Conservation (phyloP, 1,284 basidiomycete genomes). For the Apiotrichum akiyoshidainum region DNA sequence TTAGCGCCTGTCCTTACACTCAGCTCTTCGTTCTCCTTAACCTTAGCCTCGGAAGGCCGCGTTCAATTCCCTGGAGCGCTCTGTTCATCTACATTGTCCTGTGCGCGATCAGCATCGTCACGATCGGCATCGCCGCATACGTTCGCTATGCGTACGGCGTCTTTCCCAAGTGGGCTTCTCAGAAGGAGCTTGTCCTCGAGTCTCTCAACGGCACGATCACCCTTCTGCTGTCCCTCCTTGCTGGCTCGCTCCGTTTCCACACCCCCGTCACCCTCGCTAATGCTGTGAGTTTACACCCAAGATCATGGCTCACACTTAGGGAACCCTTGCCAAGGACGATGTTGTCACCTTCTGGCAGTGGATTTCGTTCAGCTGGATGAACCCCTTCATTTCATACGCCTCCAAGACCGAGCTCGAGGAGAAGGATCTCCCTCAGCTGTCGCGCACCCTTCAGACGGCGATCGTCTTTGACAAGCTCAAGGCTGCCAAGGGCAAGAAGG, state of each 20-base stretch:
- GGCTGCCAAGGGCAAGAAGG: constrained; percentile 41
- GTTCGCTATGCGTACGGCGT: constrained; percentile 21
- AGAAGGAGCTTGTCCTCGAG: constrained; percentile 27
- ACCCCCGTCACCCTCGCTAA: constrained; percentile 32
- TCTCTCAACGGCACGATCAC: constrained; percentile 23
- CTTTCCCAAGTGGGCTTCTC: constrained; percentile 35
- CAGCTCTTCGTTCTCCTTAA: constrained; percentile 5
- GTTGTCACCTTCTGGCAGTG: constrained; percentile 71
- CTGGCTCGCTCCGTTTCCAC: constrained; percentile 35
- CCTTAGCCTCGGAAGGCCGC: constrained; percentile 20
- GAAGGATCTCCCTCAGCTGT: constrained; percentile 67
- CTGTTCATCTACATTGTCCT: constrained; percentile 34
- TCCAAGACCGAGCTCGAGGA: constrained; percentile 63
- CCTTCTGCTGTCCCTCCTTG: constrained; percentile 24
- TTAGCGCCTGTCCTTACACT: background rate
- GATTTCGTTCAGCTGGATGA: constrained; percentile 71
- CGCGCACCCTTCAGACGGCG: constrained; percentile 64
- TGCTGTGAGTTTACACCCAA: constrained; percentile 24
- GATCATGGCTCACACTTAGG: background rate
- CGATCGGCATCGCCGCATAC: constrained; percentile 31
- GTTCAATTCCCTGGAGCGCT: constrained; percentile 40
- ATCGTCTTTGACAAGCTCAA: constrained; percentile 62
- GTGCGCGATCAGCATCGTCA: constrained; percentile 25
- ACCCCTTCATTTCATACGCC: constrained; percentile 63
- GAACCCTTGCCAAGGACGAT: constrained; percentile 56